Base-by-base conservation (phyloP, 2,329 filamentous ascomycete species). In the Onygenales sp. region DNA sequence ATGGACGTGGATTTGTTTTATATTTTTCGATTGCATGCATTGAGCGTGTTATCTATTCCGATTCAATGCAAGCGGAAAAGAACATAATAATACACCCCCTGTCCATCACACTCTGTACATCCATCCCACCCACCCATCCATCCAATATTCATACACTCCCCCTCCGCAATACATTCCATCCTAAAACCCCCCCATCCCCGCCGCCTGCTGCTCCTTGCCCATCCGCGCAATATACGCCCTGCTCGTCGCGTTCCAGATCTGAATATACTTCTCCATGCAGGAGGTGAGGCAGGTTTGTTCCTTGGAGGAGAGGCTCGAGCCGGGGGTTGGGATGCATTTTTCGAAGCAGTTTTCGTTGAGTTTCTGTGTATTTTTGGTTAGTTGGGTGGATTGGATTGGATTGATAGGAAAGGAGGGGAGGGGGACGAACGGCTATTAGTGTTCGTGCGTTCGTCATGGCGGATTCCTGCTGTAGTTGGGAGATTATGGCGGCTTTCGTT, bases 251-350 rank as follows among this genome's bases (percentile, higher is more conserved):
- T 90, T 90, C 87, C 87, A 92, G 9, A 86, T 80, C 35, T 78
- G 74, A 77, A 91, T 88, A 77, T 91, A 92, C 72, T 91, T 91
- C 64, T 91, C 86, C 82, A 90, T 87, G 75, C 87, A 92, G 56
- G 79, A 77, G 17, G 80, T 87, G 65, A 87, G 78, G 74, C 87
- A 92, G 21, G 79, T 76, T 65, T 82, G 76, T 69, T 92, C 87
- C 70, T 78, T 71, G 70, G 78, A 80, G 49, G 83, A 84, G 53
- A 91, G 72, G 52, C 81, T 82, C 49, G 77, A 69, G 54, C 85
- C 84, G 32, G 56, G 70, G 64, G 85, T 83, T 49, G 85, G 77
- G 13, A 91, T 74, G 70, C 87, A 92, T 68, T 83, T 84, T 46
- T 87, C 81, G 74, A 89, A 92, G 76, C 87, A 92, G 72, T 85